phyloP scores from a whole-genome alignment of 2,329 filamentous ascomycete genomes.

The Setomelanomma holmii region DNA sequence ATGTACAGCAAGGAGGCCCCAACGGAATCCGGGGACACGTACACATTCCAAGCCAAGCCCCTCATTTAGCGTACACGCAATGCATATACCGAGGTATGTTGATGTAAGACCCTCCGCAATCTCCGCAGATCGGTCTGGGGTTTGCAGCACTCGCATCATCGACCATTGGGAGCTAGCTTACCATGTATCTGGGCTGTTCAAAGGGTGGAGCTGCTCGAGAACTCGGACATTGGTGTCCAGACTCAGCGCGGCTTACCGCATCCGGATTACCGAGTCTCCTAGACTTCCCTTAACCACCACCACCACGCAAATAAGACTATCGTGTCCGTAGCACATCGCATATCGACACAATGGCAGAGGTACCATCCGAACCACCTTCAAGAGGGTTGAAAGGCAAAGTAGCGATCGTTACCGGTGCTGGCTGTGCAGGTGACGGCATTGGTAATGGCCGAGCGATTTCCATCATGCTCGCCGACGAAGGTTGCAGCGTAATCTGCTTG shows the following conservation, averaged over 20 bases:
- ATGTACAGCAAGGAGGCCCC: no score
- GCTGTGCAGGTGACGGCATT: conserved; percentile 63
- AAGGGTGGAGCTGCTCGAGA: no score
- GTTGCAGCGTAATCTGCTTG: conserved; percentile 65
- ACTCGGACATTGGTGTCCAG: no score
- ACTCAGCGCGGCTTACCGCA: no score
- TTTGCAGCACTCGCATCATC: no score
- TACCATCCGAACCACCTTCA: conserved; percentile 37
- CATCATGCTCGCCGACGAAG: conserved; percentile 66
- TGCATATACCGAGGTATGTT: conserved; percentile 14
- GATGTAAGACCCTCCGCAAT: no score
- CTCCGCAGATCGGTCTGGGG: no score
- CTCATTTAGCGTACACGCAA: conserved; percentile 15
- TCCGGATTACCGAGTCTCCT: conserved; percentile 3
- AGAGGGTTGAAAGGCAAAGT: conserved; percentile 54
- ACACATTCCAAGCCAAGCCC: conserved; percentile 5
- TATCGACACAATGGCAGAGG: conserved; percentile 19
- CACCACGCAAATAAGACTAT: background rate
- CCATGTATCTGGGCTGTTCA: no score
- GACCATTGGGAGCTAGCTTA: no score
- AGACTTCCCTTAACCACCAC: background rate
- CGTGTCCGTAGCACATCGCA: conserved; percentile 8
- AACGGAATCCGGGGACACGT: no score
- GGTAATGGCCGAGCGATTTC: conserved; percentile 67
- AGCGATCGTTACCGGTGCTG: conserved; percentile 67